Conservation (phyloP, 2,329 filamentous ascomycete genomes). For the Cryoendolithus antarcticus region DNA sequence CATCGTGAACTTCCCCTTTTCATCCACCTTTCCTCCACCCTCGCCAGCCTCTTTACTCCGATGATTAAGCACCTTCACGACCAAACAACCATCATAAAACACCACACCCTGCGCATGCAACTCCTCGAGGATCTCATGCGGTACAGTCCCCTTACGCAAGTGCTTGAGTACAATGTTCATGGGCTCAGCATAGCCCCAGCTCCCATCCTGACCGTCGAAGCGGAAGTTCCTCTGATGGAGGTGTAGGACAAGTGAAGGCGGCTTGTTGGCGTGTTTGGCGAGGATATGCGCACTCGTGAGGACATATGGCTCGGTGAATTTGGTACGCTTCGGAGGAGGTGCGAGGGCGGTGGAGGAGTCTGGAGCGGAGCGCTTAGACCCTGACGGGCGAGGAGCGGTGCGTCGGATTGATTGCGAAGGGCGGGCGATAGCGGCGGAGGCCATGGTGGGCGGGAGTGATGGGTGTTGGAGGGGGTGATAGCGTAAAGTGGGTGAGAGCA, state of each 20-base stretch:
- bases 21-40: conserved; percentile 34
- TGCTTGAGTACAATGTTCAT: conserved; percentile 77
- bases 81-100: conserved; percentile 90
- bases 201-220: conserved; percentile 88
- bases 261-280: conserved; percentile 59
- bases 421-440: conserved; percentile 21
- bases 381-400: conserved; percentile 27
- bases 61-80: conserved; percentile 88
- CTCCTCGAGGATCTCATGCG: conserved; percentile 77
- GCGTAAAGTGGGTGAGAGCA: no score
- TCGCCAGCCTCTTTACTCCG: conserved; percentile 31
- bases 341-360: conserved; percentile 12
- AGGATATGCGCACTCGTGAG: conserved; percentile 66
- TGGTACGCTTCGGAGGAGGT: conserved; percentile 14
- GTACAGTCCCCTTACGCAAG: conserved; percentile 61
- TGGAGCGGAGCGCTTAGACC: conserved; percentile 14
- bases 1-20: conserved; percentile 63
- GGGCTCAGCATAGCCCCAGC: conserved; percentile 81
- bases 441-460: conserved; percentile 15
- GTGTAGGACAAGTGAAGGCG: conserved; percentile 77
- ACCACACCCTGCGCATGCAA: conserved; percentile 58
- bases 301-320: conserved; percentile 35
- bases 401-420: conserved; percentile 28
- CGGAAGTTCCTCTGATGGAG: conserved; percentile 76
- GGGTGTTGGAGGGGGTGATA: not conserved